Percentiles rank a stretch among this genome's conserved stretches.
Conservation (phyloP, 805 yeast species). For the Peterozyma toletana region DNA sequence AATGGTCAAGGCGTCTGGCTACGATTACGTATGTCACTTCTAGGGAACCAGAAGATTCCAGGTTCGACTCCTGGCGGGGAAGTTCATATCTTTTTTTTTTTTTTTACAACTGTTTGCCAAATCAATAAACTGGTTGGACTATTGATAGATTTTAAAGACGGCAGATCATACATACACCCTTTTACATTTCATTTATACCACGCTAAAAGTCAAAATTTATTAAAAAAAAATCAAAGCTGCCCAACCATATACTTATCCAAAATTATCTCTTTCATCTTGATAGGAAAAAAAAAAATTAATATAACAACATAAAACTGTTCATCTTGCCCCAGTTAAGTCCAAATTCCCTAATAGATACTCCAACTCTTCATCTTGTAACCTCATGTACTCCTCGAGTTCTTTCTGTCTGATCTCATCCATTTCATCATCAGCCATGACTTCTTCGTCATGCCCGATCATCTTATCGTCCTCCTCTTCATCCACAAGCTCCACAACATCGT, state of each 20-base stretch:
- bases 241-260: too few species aligned
- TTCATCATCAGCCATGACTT: background rate
- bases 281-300: too few species aligned
- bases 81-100: constrained; percentile 11
- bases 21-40: constrained; percentile 30
- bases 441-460: background rate
- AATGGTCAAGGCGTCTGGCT: constrained; percentile 74
- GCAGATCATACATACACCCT: too few species aligned
- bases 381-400: constrained; percentile 12
- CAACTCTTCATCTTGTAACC: constrained; percentile 11
- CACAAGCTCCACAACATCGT: background rate
- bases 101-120: background rate
- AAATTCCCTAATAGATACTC: constrained; percentile 8
- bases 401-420: constrained; percentile 4
- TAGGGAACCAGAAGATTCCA: constrained; percentile 37
- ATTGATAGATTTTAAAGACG: too few species aligned
- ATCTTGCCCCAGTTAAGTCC: constrained; percentile 1
- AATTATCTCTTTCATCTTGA: too few species aligned
- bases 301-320: background rate
- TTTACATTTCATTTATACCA: too few species aligned
- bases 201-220: too few species aligned
- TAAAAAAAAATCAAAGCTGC: too few species aligned
- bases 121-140: too few species aligned
- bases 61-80: constrained; percentile 52
- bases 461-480: background rate